Base-by-base conservation (phyloP, 2,329 filamentous ascomycete genomes). In the Cercospora janseana region DNA sequence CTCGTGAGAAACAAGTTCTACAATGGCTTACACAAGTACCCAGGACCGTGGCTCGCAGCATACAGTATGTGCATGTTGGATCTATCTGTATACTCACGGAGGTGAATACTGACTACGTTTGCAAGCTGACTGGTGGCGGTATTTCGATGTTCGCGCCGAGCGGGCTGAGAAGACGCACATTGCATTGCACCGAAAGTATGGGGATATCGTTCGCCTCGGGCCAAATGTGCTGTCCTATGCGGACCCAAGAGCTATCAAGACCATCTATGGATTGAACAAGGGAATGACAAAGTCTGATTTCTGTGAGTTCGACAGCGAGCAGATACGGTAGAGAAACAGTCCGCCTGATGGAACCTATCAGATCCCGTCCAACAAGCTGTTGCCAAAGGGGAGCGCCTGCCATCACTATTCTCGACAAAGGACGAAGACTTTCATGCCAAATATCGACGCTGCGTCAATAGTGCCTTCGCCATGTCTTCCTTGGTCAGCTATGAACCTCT, bases 261-360 rank as follows among this genome's bases (percentile, higher is more conserved):
- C 75, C 8, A 91, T 93, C 35, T 94, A 93, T 66, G 87, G 87
- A 0, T 69, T 92, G 34, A 92, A 91, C 66, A 91, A 91, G 68
- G 86, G 87, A 0, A 86, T 89, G 59, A 72, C 79, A 40, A 93
- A 93, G 83, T 89, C 86, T 23, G 83, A 87, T 56, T 92, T 92
- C 66, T 92, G 51, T 53, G 46, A 31, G 49, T 13, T 4, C 4
- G 31, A 15, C 15, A 21, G 16, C n/a, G n/a, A n/a, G n/a, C n/a
- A n/a, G n/a, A n/a, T n/a, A n/a, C n/a, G n/a, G n/a, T n/a, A n/a
- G n/a, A n/a, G n/a, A n/a, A n/a, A n/a, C n/a, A n/a, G n/a, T n/a
- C n/a, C n/a, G n/a, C n/a, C n/a, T n/a, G n/a, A n/a, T n/a, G n/a
- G n/a, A n/a, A n/a, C n/a, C n/a, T 7, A 15, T 15, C 21, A 53